Conservation (phyloP, 2,329 filamentous ascomycete genomes). For the Fusarium proliferatum region DNA sequence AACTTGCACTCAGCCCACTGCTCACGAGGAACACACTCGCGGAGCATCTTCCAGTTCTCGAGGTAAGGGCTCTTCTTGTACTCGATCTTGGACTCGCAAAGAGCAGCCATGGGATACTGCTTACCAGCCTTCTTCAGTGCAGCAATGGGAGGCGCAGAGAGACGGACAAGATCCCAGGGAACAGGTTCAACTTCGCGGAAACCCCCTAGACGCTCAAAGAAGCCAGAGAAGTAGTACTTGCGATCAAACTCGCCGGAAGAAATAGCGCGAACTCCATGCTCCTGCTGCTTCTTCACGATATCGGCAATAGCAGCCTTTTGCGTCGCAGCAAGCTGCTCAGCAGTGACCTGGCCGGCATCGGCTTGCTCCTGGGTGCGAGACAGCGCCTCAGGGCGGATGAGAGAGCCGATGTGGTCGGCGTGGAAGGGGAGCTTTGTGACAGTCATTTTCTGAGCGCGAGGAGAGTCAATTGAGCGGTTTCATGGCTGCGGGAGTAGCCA, state of each 20-base stretch:
- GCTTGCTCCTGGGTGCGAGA: slow-evolving; percentile 61
- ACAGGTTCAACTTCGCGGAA: slow-evolving; percentile 54
- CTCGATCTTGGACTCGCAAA: slow-evolving; percentile 57
- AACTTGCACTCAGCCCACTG: slow-evolving; percentile 74
- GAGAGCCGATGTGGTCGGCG: slow-evolving; percentile 78
- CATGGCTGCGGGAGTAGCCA: slow-evolving; percentile 1
- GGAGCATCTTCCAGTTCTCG: slow-evolving; percentile 56
- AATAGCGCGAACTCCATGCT: slow-evolving; percentile 70
- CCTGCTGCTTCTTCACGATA: slow-evolving; percentile 72
- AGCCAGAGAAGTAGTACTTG: slow-evolving; percentile 61
- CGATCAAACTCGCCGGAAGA: slow-evolving; percentile 76
- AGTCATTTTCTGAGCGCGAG: slow-evolving; percentile 38
- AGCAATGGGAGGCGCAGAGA: slow-evolving; percentile 53
- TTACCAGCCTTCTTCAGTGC: slow-evolving; percentile 53
- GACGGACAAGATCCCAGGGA: slow-evolving; percentile 52
- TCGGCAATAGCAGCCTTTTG: slow-evolving; percentile 73
- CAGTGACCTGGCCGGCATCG: slow-evolving; percentile 60
- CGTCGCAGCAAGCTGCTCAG: slow-evolving; percentile 60
- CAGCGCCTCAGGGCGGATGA: slow-evolving; percentile 73
- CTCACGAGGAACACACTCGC: slow-evolving; percentile 62
- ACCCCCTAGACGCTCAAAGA: slow-evolving; percentile 59
- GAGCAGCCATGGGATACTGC: slow-evolving; percentile 53
- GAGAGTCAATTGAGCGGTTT: slow-evolving; percentile 10
- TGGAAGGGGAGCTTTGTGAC: slow-evolving; percentile 66
- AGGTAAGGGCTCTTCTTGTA: slow-evolving; percentile 56